phyloP scores from a whole-genome alignment of 495 filamentous ascomycete genomes.

The Penicillium subrubescens region DNA sequence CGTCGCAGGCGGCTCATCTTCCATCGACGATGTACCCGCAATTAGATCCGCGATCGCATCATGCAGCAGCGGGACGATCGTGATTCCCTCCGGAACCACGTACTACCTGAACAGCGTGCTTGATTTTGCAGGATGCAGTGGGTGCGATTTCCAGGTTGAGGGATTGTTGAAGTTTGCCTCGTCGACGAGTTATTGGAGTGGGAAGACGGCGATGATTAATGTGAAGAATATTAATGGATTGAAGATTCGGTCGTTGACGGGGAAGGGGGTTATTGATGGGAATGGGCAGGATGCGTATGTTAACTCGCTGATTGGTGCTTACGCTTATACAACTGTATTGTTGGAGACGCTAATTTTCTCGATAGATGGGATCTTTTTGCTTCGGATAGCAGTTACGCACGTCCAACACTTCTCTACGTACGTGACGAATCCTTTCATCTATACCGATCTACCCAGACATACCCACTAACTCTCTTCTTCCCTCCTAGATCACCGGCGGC shows the following conservation, averaged over 20 bases:
- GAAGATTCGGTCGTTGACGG: conserved; percentile 41
- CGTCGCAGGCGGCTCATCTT: conserved; percentile 28
- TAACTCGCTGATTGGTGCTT: not conserved
- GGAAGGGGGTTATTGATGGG: conserved; percentile 46
- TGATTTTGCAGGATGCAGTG: conserved; percentile 37
- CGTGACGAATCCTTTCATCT: not conserved
- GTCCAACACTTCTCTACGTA: conserved; percentile 39
- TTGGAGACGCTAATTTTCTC: not conserved
- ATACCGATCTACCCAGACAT: not conserved
- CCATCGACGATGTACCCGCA: conserved; percentile 42
- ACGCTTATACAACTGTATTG: not conserved
- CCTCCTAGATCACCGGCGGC: conserved; percentile 37
- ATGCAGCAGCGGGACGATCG: conserved; percentile 46
- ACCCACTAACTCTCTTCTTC: not conserved
- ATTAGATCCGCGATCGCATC: conserved; percentile 38
- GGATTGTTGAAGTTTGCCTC: conserved; percentile 42
- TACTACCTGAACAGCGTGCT: conserved; percentile 46
- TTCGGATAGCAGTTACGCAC: conserved; percentile 32
- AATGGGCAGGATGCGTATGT: conserved; percentile 45
- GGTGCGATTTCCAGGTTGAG: conserved; percentile 47
- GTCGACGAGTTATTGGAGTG: conserved; percentile 41
- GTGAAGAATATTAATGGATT: conserved; percentile 36
- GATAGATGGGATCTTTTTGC: conserved; percentile 42
- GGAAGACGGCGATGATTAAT: conserved; percentile 41
- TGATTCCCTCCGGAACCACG: conserved; percentile 41